Base-by-base conservation (phyloP, 2,329 filamentous ascomycete genomes). In the Exophiala lecanii-corni region DNA sequence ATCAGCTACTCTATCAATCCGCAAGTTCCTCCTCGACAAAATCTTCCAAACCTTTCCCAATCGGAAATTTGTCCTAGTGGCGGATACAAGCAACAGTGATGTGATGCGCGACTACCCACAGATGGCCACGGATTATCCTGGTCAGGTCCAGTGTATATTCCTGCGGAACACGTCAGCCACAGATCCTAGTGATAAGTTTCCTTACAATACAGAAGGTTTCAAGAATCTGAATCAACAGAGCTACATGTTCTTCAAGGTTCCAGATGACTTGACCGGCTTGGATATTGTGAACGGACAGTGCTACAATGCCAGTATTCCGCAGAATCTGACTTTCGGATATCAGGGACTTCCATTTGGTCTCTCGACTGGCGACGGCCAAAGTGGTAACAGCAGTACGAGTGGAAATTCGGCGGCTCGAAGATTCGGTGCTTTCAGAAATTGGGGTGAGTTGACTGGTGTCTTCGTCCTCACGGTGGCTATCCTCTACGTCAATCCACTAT, bases 191-290 rank as follows among this genome's bases (percentile, higher is more conserved):
- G 78, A 86, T 61, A 73, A 74, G 49, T 87, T 89, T 62, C 84
- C 86, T 0, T 89, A 89, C 62, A 75, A 89, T 56, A 89, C 85
- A 0, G 70, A 69, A 16, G 81, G 80, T 0, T 89, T 89, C 66
- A 69, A 85, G 64, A 74, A 68, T 2, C 59, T 89, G 32, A 75
- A 82, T 38, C 76, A 82, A 60, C 70, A 70, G 21, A 75, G 69
- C 51, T 89, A 87, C 66, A 89, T 89, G 84, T 89, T 91, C 67
- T 89, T 91, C 71, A 67, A 74, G 12, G 73, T 82, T 13, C 75
- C 84, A 0, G 79, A 88, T 60, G 85, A 89, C 54, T 63, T 89
- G 26, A 72, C 57, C 5, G 71, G 73, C 2, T 63, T 87, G 47
- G 82, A 89, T 55, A 79, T 89, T 46, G 71, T 68, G 2, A 77